Conservation (phyloP, 768 basidiomycete genomes). For the Paxillus involutus region DNA sequence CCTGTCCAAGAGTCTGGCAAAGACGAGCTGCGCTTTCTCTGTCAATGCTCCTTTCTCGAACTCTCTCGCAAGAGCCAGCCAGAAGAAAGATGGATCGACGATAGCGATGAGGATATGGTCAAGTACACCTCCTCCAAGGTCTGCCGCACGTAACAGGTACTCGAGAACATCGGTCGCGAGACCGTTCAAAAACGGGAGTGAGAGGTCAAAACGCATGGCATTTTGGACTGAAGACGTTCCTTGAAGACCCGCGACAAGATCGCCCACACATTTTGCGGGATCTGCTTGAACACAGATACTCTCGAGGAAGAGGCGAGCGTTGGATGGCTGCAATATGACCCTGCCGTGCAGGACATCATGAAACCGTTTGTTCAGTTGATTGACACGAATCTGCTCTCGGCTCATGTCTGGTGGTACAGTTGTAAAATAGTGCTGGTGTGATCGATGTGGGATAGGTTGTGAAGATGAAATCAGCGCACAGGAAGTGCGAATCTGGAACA, state of each 20-base stretch:
- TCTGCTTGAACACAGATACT: constrained; percentile 43
- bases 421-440: not conserved
- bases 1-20: constrained; percentile 51
- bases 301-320: constrained; percentile 43
- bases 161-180: constrained; percentile 35
- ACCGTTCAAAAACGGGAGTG: constrained; percentile 44
- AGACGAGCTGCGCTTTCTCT: constrained; percentile 38
- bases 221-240: constrained; percentile 42
- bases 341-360: constrained; percentile 33
- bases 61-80: constrained; percentile 35
- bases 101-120: constrained; percentile 42
- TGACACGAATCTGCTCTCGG: constrained; percentile 6
- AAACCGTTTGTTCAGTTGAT: constrained; percentile 37
- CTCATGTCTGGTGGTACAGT: constrained; percentile 7
- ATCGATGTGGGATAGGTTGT: not conserved
- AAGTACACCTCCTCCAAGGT: constrained; percentile 45
- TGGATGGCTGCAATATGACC: constrained; percentile 20
- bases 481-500: too few species aligned
- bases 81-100: constrained; percentile 55
- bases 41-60: constrained; percentile 33
- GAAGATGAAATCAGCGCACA: not conserved
- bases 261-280: constrained; percentile 36
- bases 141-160: constrained; percentile 39
- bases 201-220: constrained; percentile 43
- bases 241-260: constrained; percentile 32